Conservation (phyloP, 1,284 basidiomycete genomes). For the Gastroboletus turbinatus region DNA sequence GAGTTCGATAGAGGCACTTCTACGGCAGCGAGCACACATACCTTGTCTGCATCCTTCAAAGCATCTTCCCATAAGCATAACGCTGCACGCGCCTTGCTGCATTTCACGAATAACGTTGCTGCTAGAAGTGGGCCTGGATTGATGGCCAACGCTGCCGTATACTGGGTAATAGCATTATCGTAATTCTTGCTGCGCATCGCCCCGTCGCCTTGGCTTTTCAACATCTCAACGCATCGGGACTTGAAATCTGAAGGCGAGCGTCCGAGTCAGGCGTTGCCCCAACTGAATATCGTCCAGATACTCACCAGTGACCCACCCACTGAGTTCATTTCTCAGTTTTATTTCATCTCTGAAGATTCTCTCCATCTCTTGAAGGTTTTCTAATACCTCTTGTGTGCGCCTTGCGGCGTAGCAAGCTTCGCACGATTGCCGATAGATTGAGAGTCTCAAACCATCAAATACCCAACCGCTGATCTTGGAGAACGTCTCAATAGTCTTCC, state of each 20-base stretch:
- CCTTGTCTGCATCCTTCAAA: conserved; percentile 23
- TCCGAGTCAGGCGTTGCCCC: neutral
- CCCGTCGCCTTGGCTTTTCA: conserved; percentile 11
- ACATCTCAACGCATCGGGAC: conserved; percentile 2
- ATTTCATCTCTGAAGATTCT: conserved; percentile 12
- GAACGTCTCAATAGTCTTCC: neutral
- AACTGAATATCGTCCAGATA: neutral
- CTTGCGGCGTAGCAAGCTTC: conserved; percentile 5
- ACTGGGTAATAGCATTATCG: conserved; percentile 8
- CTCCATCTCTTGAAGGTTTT: conserved; percentile 6
- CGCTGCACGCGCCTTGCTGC: conserved; percentile 12
- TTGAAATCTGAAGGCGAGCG: conserved; percentile 12
- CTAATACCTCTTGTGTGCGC: neutral
- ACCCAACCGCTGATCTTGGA: conserved; percentile 24
- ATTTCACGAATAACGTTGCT: conserved; percentile 14
- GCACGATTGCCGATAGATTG: conserved; percentile 10
- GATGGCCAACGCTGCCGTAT: conserved; percentile 16
- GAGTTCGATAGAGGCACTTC: neutral
- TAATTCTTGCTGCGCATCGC: conserved; percentile 10
- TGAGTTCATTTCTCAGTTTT: conserved; percentile 3
- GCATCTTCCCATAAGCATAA: conserved; percentile 15
- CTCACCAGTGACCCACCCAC: conserved; percentile 17
- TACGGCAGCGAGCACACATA: neutral
- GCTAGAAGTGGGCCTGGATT: neutral
- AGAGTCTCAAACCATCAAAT: conserved; percentile 12